Evolutionary conservation across 768 basidiomycete genomes (phyloP).

Genomic region (Boletellus ananiceps): DNA sequence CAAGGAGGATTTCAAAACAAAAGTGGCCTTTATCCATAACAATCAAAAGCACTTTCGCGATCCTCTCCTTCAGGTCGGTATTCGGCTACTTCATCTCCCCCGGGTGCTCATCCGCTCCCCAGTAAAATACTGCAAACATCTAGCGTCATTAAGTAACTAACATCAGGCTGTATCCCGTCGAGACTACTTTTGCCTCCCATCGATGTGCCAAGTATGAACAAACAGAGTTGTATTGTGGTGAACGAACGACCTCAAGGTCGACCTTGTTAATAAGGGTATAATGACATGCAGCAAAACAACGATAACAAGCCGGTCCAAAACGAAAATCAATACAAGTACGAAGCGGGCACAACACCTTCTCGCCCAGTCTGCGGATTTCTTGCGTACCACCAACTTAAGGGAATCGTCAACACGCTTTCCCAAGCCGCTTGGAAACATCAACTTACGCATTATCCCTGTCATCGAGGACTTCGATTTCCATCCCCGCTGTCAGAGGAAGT

Average conservation of each 20-base stretch:
- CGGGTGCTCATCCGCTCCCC: conserved; percentile 4
- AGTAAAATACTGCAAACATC: conserved; percentile 12
- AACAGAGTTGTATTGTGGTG: conserved; percentile 24
- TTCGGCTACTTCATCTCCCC: not conserved
- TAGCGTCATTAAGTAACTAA: not conserved
- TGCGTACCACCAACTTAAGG: conserved; percentile 87
- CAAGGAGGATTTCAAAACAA: conserved; percentile 81
- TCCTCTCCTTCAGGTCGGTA: conserved; percentile 53
- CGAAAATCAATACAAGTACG: conserved; percentile 73
- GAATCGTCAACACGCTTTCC: conserved; percentile 8
- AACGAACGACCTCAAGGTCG: conserved; percentile 36
- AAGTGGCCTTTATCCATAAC: conserved; percentile 75
- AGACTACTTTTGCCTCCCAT: conserved; percentile 16
- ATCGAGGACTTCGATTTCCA: conserved; percentile 72
- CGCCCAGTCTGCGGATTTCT: conserved; percentile 72
- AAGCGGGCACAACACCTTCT: conserved; percentile 88
- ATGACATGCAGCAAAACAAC: conserved; percentile 26
- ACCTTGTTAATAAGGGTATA: conserved; percentile 39
- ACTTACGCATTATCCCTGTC: conserved; percentile 77
- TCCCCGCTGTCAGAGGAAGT: conserved; percentile 60
- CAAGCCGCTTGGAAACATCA: not conserved
- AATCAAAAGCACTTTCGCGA: conserved; percentile 86
- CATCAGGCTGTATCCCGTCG: conserved; percentile 4
- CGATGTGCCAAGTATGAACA: conserved; percentile 13
- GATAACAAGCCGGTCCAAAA: conserved; percentile 27